Evolutionary conservation across 179 eudicot species (phyloP), one percentile per base, ranked within the genome.

Genomic region (Patellifolia procumbens): DNA sequence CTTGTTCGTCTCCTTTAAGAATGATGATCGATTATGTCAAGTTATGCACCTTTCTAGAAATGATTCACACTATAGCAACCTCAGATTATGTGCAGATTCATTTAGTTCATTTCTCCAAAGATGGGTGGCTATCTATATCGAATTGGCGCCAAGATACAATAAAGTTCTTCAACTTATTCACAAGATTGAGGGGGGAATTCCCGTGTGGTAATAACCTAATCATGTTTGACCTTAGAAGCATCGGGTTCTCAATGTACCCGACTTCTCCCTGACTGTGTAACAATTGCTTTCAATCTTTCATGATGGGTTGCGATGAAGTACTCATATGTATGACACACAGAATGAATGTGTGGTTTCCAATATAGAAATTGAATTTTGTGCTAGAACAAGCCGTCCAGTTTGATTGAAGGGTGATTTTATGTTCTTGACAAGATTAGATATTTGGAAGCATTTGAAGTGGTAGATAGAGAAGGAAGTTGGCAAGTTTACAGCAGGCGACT

Each of bases 201-300:
- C 32, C 32, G 42, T 32, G 32, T 12, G 5, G 16, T 22, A 8
- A 39, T 37, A 7, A 9, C 20, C 1, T 32, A 10, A 1, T 15
- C 4, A 2, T 8, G 1, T 10, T 1, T 20, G 45, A 32, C 12
- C 2, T 59, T 24, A 24, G 34, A 59, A 52, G 29, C 12, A 11
- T 51, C 7, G 76, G 70, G n/a, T 74, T 74, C 68, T 74, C 77
- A 24, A 74, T 60, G 3, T 48, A 37, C 16, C 77, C 77, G 19
- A 74, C 59, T 12, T 74, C 77, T 22, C 20, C 70, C 70, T 3
- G 77, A 74, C 43, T 74, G 70, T 63, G 19, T 74, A n/a, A 62
- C 48, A 3, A 60, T 74, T 16, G 39, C 22, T 3, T 3, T 28
- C 8, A n/a, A n/a, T n/a, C n/a, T n/a, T n/a, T n/a, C n/a, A n/a